phyloP scores from a whole-genome alignment of 768 basidiomycete species.

The Tephrocybe sp. region DNA sequence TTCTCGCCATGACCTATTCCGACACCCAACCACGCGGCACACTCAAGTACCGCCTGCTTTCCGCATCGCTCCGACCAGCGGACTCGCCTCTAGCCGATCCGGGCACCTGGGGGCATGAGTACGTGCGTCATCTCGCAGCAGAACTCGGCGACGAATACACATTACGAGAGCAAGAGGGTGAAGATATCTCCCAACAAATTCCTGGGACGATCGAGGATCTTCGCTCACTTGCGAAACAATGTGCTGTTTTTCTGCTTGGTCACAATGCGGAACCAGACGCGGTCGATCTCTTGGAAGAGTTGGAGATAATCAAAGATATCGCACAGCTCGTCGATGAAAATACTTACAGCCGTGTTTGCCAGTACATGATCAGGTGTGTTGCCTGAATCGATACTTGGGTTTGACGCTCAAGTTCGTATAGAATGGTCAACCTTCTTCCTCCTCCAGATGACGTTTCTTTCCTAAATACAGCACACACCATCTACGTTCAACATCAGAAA shows the following conservation, averaged over 20 bases:
- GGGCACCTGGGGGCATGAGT: constrained; percentile 99
- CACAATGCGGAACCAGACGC: constrained; percentile 99
- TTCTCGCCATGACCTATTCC: constrained; percentile 99
- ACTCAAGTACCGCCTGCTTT: constrained; percentile 86
- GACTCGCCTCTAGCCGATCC: constrained; percentile 79
- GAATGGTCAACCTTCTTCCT: constrained; percentile 87
- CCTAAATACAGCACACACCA: constrained; percentile 82
- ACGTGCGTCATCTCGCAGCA: constrained; percentile 93
- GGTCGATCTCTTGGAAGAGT: constrained; percentile 90
- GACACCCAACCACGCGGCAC: constrained; percentile 97
- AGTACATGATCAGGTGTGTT: constrained; percentile 91
- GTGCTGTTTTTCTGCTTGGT: constrained; percentile 83
- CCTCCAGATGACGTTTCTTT: constrained; percentile 93
- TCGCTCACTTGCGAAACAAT: constrained; percentile 72
- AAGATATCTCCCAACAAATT: constrained; percentile 30
- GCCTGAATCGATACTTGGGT: neutral
- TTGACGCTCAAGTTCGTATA: constrained; percentile 20
- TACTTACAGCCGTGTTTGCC: constrained; percentile 86
- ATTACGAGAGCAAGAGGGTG: constrained; percentile 55
- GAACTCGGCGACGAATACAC: constrained; percentile 95
- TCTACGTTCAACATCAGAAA: constrained; percentile 84
- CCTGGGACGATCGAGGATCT: constrained; percentile 75
- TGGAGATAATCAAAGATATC: constrained; percentile 86
- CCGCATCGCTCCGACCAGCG: constrained; percentile 64
- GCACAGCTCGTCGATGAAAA: constrained; percentile 80